Evolutionary conservation across 1,139 yeast genomes (phyloP).

Genomic region (Candida neerlandica): DNA sequence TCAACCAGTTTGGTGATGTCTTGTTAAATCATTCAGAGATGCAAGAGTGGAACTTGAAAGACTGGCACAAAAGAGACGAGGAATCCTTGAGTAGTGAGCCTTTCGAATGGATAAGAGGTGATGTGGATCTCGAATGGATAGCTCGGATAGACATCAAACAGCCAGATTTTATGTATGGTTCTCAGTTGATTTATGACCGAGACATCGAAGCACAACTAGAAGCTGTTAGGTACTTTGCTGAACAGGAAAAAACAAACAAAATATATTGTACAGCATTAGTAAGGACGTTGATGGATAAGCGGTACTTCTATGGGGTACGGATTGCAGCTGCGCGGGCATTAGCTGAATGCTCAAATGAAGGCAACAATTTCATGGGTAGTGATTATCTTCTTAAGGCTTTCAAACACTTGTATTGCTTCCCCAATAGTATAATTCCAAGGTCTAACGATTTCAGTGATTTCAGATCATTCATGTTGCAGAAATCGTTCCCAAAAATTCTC

Average conservation of each 20-base stretch:
- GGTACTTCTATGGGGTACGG: constrained; percentile 90
- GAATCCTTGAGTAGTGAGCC: constrained; percentile 72
- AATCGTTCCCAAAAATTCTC: constrained; percentile 65
- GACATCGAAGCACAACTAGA: constrained; percentile 96
- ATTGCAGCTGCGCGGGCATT: constrained; percentile 84
- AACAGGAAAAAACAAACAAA: constrained; percentile 55
- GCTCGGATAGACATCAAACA: constrained; percentile 79
- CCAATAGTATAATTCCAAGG: constrained; percentile 63
- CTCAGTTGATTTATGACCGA: constrained; percentile 91
- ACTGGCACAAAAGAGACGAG: constrained; percentile 74
- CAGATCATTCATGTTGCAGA: constrained; percentile 68
- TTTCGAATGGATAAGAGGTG: constrained; percentile 96
- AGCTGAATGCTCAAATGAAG: constrained; percentile 64
- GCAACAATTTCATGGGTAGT: constrained; percentile 69
- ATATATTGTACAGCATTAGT: constrained; percentile 78
- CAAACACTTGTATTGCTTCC: constrained; percentile 72
- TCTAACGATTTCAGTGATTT: constrained; percentile 80
- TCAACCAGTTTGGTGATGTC: constrained; percentile 78
- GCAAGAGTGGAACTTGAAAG: constrained; percentile 71
- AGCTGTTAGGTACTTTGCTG: constrained; percentile 74
- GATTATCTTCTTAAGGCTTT: constrained; percentile 72
- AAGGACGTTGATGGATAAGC: constrained; percentile 77
- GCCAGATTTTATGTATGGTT: constrained; percentile 93
- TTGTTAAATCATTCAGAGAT: constrained; percentile 62
- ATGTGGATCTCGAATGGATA: constrained; percentile 97